These are phyloP conservation scores for Aspergillus ruber DNA, from an alignment of 2,329 filamentous ascomycete genomes.

Conservation along the genomic window DNA sequence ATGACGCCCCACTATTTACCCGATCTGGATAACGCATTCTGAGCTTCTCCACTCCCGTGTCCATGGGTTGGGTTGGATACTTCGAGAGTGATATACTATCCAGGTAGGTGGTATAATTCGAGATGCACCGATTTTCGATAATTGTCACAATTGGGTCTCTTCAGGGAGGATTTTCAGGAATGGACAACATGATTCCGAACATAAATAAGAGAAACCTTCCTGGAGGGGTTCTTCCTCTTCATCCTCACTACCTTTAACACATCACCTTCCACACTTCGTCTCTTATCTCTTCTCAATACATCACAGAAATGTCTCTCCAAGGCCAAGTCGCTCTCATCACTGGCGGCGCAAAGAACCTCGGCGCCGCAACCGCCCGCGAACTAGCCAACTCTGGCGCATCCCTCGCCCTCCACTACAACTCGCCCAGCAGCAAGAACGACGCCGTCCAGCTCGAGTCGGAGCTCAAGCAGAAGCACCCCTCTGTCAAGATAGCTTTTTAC, in stretches of 20 bases:
- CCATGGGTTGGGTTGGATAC: neutral
- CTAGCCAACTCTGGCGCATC: conserved; percentile 30
- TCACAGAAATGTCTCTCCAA: conserved; percentile 27
- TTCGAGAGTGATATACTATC: neutral
- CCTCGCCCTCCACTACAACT: conserved; percentile 40
- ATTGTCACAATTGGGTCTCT: too few species aligned
- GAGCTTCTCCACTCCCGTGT: conserved; percentile 1
- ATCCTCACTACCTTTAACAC: too few species aligned
- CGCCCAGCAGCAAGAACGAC: conserved; percentile 31
- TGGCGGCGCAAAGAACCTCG: conserved; percentile 40
- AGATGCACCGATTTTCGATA: too few species aligned
- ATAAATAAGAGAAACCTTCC: neutral
- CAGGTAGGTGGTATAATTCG: too few species aligned
- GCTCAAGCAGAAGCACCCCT: conserved; percentile 28
- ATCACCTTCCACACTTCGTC: neutral
- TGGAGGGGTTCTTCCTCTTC: neutral
- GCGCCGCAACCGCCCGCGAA: conserved; percentile 33
- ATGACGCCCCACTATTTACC: neutral
- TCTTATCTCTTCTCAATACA: neutral
- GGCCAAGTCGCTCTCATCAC: conserved; percentile 40
- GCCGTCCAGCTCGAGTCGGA: conserved; percentile 31
- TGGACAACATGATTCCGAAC: neutral
- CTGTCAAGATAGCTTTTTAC: conserved; percentile 35
- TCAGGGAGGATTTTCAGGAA: too few species aligned
- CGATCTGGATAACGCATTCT: conserved; percentile 16